phyloP scores from a whole-genome alignment of 2,329 filamentous ascomycete genomes.

The Hypoxylon sp. region DNA sequence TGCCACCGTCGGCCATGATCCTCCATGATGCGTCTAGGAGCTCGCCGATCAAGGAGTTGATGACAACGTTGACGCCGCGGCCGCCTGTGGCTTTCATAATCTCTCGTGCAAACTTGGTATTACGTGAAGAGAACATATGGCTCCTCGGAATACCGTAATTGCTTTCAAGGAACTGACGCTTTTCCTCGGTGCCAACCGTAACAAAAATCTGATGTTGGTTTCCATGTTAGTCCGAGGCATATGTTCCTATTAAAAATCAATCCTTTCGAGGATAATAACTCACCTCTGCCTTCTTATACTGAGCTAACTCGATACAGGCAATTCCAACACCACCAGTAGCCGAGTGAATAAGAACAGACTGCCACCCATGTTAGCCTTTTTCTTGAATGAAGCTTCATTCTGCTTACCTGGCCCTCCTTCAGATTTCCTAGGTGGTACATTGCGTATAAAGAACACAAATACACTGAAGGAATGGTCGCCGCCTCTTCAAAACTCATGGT shows the following conservation, averaged over 20 bases:
- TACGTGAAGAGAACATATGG: conserved; percentile 56
- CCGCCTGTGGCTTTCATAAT: conserved; percentile 49
- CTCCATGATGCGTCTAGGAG: conserved; percentile 43
- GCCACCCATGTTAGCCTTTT: not conserved
- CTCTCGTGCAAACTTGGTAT: conserved; percentile 50
- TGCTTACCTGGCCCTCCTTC: conserved; percentile 39
- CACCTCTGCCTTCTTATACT: conserved; percentile 34
- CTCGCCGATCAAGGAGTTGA: conserved; percentile 45
- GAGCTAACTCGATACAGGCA: conserved; percentile 34
- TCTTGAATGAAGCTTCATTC: not conserved
- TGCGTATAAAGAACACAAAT: conserved; percentile 52
- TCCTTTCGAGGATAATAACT: not conserved
- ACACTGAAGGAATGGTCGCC: conserved; percentile 54
- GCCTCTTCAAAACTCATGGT: conserved; percentile 55
- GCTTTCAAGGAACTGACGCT: conserved; percentile 48
- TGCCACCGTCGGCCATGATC: conserved; percentile 41
- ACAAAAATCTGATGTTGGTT: conserved; percentile 38
- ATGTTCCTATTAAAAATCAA: not conserved
- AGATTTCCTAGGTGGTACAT: conserved; percentile 52
- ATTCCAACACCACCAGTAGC: conserved; percentile 41
- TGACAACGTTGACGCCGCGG: conserved; percentile 46
- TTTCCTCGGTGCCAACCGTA: conserved; percentile 45
- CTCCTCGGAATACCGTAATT: conserved; percentile 51
- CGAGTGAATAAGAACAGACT: conserved; percentile 44
- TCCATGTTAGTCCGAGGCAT: conserved; percentile 2